phyloP scores from a whole-genome alignment of 1,284 basidiomycete genomes.

The Exobasidium cylindrosporum region DNA sequence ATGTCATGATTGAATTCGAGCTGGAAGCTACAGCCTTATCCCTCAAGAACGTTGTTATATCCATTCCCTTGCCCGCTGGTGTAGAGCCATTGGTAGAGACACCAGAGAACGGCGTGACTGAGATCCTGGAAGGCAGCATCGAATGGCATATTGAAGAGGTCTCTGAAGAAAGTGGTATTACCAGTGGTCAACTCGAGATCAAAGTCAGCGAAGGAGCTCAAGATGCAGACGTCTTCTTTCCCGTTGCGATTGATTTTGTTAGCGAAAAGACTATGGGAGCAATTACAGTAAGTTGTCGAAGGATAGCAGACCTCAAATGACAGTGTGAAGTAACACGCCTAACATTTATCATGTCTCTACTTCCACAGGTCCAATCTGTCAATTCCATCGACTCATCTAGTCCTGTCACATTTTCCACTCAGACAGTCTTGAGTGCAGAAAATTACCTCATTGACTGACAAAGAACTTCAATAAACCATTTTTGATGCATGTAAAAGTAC shows the following conservation, averaged over 20 bases:
- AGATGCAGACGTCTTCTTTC: slow-evolving; percentile 84
- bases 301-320: too few species aligned
- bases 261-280: slow-evolving; percentile 74
- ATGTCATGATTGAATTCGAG: slow-evolving; percentile 95
- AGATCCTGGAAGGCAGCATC: slow-evolving; percentile 70
- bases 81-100: slow-evolving; percentile 71
- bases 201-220: slow-evolving; percentile 69
- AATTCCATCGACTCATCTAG: slow-evolving; percentile 65
- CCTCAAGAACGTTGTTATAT: slow-evolving; percentile 80
- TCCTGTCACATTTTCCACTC: slow-evolving; percentile 71
- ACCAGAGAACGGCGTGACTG: slow-evolving; percentile 73
- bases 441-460: slow-evolving; percentile 39
- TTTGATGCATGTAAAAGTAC: background rate
- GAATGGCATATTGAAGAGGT: slow-evolving; percentile 71
- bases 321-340: slow-evolving; percentile 16
- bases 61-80: slow-evolving; percentile 84
- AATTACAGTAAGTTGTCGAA: slow-evolving; percentile 63
- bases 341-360: slow-evolving; percentile 54
- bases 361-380: too few species aligned
- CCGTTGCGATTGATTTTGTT: slow-evolving; percentile 78
- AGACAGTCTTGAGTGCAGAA: slow-evolving; percentile 60
- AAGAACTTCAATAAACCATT: background rate
- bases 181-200: slow-evolving; percentile 81
- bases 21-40: slow-evolving; percentile 69
- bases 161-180: slow-evolving; percentile 59